Evolutionary conservation across 2,329 filamentous ascomycete species (phyloP).

Genomic region (Colletotrichum chlorophyti): DNA sequence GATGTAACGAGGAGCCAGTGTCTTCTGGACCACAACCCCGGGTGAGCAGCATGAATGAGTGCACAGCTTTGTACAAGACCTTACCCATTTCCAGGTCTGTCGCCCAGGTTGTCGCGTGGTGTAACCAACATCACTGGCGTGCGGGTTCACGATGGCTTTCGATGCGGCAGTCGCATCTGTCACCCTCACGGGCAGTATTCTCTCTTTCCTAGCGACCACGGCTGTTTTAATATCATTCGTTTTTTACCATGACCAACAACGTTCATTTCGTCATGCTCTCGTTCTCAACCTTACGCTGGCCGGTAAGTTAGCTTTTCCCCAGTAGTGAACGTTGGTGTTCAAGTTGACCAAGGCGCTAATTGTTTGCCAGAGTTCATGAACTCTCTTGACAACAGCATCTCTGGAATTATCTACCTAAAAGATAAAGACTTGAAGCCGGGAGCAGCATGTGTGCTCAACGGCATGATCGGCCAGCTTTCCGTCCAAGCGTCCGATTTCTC

Average conservation of each 20-base stretch:
- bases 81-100: constrained; percentile 17
- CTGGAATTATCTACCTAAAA: constrained; percentile 43
- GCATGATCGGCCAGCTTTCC: constrained; percentile 51
- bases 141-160: constrained; percentile 28
- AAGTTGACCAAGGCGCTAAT: background rate
- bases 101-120: constrained; percentile 11
- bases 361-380: constrained; percentile 45
- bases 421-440: constrained; percentile 36
- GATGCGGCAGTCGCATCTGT: constrained; percentile 24
- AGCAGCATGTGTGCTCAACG: constrained; percentile 47
- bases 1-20: constrained; percentile 13
- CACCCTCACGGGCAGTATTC: constrained; percentile 25
- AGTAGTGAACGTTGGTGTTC: background rate
- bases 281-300: constrained; percentile 33
- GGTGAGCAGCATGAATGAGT: background rate
- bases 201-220: constrained; percentile 21
- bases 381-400: constrained; percentile 48
- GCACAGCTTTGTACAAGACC: constrained; percentile 25
- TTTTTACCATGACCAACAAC: constrained; percentile 30
- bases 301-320: constrained; percentile 29
- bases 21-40: background rate
- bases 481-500: constrained; percentile 51
- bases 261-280: constrained; percentile 34
- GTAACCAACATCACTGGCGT: constrained; percentile 21
- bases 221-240: constrained; percentile 22